These are phyloP conservation scores for Piper longum DNA, from an alignment of 164 flowering plant species.

Conservation along the genomic window DNA sequence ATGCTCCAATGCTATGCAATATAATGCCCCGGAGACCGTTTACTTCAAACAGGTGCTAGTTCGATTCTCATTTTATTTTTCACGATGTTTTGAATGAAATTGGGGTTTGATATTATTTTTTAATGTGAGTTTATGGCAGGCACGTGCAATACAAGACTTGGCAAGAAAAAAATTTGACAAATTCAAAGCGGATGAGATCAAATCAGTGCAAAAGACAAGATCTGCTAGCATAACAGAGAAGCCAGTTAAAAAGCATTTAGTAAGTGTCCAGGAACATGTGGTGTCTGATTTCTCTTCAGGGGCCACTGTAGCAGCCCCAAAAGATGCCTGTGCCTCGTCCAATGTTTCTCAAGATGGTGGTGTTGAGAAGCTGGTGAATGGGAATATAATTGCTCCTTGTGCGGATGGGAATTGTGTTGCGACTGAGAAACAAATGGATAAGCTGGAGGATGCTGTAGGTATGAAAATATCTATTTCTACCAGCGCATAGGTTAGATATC, in stretches of 20 bases:
- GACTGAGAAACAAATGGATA: slow-evolving; percentile 40
- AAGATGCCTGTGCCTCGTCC: slow-evolving; percentile 29
- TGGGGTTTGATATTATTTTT: background rate
- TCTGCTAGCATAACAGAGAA: slow-evolving; percentile 29
- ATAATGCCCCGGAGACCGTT: slow-evolving; percentile 81
- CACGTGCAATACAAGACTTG: slow-evolving; percentile 74
- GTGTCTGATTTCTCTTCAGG: slow-evolving; percentile 82
- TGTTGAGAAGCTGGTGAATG: slow-evolving; percentile 31
- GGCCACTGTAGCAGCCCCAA: slow-evolving; percentile 60
- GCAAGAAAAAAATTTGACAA: slow-evolving; percentile 66
- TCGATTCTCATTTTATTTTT: background rate
- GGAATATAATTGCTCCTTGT: slow-evolving; percentile 21
- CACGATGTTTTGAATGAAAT: background rate
- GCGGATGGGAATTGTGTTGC: slow-evolving; percentile 36
- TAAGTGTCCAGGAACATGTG: slow-evolving; percentile 46
- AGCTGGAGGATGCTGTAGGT: slow-evolving; percentile 66
- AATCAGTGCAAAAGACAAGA: slow-evolving; percentile 35
- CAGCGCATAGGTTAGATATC: background rate
- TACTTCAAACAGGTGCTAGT: slow-evolving; percentile 71
- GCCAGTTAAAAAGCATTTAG: slow-evolving; percentile 32
- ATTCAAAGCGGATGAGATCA: slow-evolving; percentile 38
- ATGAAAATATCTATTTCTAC: background rate
- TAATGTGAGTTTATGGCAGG: slow-evolving; percentile 29
- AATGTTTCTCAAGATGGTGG: slow-evolving; percentile 22
- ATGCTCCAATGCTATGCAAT: slow-evolving; percentile 94